Percentiles rank a stretch among this genome's conserved stretches.
These are phyloP conservation scores for Wickerhamiella parazyma DNA, from an alignment of 805 yeast genomes.

Conservation along the genomic window DNA sequence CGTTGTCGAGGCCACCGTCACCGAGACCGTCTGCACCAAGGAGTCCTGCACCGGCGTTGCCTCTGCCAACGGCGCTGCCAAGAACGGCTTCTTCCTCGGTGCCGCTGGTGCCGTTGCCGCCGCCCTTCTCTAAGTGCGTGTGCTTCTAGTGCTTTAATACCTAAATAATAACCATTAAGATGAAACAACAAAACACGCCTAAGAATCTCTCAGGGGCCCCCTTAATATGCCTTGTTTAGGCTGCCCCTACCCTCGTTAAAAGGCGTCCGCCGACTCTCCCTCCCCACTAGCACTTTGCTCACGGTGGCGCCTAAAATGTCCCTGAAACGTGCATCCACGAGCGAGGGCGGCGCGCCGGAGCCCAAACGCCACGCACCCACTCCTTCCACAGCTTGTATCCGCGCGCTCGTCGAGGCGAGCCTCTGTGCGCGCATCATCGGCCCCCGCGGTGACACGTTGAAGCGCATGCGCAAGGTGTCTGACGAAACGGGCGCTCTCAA, in stretches of 20 bases:
- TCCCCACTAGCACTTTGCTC: no score
- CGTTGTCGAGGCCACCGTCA: conserved; percentile 6
- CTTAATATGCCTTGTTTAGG: no score
- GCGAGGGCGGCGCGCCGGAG: neutral
- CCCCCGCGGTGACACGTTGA: conserved; percentile 14
- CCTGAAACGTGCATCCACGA: neutral
- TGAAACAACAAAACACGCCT: no score
- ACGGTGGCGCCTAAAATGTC: neutral
- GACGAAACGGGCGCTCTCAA: conserved; percentile 9
- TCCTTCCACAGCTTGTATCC: neutral
- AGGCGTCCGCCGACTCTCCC: no score
- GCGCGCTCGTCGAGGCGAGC: conserved; percentile 5
- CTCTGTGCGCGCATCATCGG: conserved; percentile 13
- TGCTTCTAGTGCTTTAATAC: neutral
- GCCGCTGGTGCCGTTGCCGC: conserved; percentile 7
- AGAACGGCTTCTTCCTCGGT: conserved; percentile 3
- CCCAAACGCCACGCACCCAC: neutral
- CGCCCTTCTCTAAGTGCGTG: conserved; percentile 5
- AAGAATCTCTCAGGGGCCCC: no score
- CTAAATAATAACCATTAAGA: neutral
- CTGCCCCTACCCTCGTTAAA: no score
- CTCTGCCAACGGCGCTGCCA: conserved; percentile 9
- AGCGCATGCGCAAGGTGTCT: conserved; percentile 11
- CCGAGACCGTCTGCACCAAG: conserved; percentile 9
- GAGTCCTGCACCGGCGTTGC: conserved; percentile 7